phyloP scores from a whole-genome alignment of 306 rosid genomes.

The Quercus aquifolioides region DNA sequence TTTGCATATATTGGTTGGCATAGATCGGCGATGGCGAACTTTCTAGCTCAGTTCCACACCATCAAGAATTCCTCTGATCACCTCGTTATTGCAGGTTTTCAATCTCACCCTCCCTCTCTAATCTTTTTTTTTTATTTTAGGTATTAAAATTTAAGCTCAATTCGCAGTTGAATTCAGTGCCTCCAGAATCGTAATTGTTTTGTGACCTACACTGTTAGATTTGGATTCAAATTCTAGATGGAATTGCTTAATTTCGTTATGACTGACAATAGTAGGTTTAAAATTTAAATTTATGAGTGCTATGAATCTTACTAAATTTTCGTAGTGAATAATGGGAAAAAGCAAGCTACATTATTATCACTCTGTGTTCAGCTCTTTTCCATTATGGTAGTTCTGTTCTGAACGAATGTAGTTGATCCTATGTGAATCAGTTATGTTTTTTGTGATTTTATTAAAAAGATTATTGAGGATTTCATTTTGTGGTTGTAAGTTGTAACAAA shows the following conservation, averaged over 20 bases:
- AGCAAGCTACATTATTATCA: background rate
- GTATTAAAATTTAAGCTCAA: constrained; percentile 1
- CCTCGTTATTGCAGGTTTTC: constrained; percentile 81
- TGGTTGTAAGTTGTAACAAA: background rate
- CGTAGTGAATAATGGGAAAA: background rate
- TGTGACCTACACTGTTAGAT: background rate
- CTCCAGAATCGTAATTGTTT: background rate
- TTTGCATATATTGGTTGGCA: constrained; percentile 15
- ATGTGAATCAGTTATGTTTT: background rate
- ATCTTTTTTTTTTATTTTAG: background rate
- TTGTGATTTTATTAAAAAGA: background rate
- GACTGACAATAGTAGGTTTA: background rate
- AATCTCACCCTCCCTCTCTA: background rate
- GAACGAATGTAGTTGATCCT: background rate
- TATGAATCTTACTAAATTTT: background rate
- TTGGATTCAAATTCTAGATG: constrained; percentile 5
- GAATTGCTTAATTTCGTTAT: constrained; percentile 4
- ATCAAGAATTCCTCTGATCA: constrained; percentile 83
- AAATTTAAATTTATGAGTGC: background rate
- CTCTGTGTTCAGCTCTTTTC: background rate
- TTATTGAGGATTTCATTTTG: background rate
- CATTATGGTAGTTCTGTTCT: background rate
- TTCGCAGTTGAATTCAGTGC: background rate
- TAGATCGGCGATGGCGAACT: constrained; percentile 82
- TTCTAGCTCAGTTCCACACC: constrained; percentile 92